Conservation (phyloP, 139 green algal species). For the Coelastrella sp. region DNA sequence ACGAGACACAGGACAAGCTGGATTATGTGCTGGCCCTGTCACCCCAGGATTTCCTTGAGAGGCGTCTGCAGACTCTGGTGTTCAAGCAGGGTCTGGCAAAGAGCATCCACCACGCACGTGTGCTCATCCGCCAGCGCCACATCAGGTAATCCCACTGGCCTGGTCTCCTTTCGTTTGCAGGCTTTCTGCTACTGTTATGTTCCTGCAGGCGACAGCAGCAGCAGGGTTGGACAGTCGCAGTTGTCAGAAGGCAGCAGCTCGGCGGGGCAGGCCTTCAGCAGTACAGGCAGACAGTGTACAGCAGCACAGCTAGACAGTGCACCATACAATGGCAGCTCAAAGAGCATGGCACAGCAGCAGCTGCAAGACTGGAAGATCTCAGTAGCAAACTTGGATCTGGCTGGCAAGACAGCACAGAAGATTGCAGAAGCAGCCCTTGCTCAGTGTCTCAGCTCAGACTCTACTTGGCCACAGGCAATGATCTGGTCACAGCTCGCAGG, state of each 20-base stretch:
- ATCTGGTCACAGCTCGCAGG: no score
- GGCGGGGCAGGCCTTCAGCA: no score
- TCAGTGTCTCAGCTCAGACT: no score
- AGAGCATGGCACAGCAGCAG: neutral
- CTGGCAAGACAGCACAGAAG: no score
- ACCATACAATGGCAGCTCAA: neutral
- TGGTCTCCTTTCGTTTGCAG: neutral
- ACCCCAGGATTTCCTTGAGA: slow-evolving; percentile 91
- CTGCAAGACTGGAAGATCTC: no score
- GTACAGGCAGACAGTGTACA: neutral
- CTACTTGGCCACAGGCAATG: no score
- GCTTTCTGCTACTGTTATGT: neutral
- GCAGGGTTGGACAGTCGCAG: neutral
- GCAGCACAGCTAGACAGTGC: neutral
- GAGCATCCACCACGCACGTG: slow-evolving; percentile 98
- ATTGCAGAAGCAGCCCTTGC: no score
- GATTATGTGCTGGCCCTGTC: slow-evolving; percentile 99
- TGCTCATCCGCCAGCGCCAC: slow-evolving; percentile 98
- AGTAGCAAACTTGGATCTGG: no score
- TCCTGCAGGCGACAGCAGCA: neutral
- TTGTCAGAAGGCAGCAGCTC: no score
- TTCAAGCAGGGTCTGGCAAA: slow-evolving; percentile 99
- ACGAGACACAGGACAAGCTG: slow-evolving; percentile 97
- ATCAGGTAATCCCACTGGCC: slow-evolving; percentile 79
- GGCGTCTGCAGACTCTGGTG: slow-evolving; percentile 96